Evolutionary conservation across 257 asterid species (phyloP).

Genomic region (Rhazya stricta): DNA sequence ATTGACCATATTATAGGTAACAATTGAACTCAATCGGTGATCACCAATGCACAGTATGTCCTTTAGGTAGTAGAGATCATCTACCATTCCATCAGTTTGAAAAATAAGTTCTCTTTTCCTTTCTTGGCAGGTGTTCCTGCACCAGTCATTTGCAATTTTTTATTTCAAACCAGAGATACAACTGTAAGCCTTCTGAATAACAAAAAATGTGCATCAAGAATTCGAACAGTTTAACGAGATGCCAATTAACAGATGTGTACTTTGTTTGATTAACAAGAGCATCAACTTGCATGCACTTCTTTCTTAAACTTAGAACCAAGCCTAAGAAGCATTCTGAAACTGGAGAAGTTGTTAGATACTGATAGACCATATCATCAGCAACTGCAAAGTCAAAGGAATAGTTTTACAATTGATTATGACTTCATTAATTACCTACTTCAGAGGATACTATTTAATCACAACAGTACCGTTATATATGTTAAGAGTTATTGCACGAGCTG

Average conservation of each 20-base stretch:
- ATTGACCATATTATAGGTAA: conserved; percentile 10
- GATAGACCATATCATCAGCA: conserved; percentile 21
- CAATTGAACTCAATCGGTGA: conserved; percentile 11
- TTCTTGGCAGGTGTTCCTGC: conserved; percentile 12
- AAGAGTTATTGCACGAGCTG: conserved; percentile 21
- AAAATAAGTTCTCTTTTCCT: conserved; percentile 16
- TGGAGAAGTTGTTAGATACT: conserved; percentile 21
- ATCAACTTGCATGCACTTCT: conserved; percentile 17
- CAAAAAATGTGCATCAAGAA: neutral
- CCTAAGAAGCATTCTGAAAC: conserved; percentile 18
- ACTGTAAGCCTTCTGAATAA: neutral
- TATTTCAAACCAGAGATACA: neutral
- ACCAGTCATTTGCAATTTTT: conserved; percentile 2
- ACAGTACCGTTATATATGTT: conserved; percentile 16
- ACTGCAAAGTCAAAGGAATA: conserved; percentile 14
- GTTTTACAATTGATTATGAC: neutral
- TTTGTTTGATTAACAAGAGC: conserved; percentile 9
- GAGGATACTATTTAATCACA: neutral
- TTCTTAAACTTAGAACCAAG: conserved; percentile 13
- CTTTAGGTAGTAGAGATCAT: conserved; percentile 22
- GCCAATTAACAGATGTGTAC: neutral
- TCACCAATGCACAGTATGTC: conserved; percentile 19
- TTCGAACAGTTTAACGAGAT: neutral
- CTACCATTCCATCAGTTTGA: conserved; percentile 18
- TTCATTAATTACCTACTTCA: neutral